Base-by-base conservation (phyloP, 129 eudicot genomes). In the Centrapalus pauciflorus region DNA sequence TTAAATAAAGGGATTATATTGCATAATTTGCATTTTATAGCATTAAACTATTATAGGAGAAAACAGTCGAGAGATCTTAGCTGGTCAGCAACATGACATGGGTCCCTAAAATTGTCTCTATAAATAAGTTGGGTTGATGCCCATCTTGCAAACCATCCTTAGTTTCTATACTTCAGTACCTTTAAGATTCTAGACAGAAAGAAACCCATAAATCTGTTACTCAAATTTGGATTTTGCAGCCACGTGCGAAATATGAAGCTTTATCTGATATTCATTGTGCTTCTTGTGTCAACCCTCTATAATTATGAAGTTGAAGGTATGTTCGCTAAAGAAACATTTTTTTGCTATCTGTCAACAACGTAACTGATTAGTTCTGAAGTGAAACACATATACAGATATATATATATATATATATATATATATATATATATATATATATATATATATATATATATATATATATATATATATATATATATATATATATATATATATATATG, bases 301-400 rank as follows among this genome's bases (percentile, higher is more conserved):
- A 24, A 16, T 32, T 78, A 61, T 65, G 78, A 70, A 69, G 81
- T 72, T 70, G 78, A 75, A 59, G 96, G 96, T 84, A 84, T 64
- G 61, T 57, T 51, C 20, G 4, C 54, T 11, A 3, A 1, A 21
- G 19, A n/a, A 54, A 32, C 34, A 11, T 26, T 23, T 8, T 54
- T 5, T 5, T 7, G 14, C 9, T 8, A 12, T 33, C 20, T 6
- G 4, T 33, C 33, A 43, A 14, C 43, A 69, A 13, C 24, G 16
- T 48, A 48, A 48, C n/a, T n/a, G n/a, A n/a, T 7, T 10, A 10
- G 19, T 48, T 48, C 1, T 0, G 25, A 24, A 48, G 16, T 17
- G 54, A 16, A 40, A 48, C 19, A 48, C 2, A 48, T 1, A 48
- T n/a, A n/a, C n/a, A n/a, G n/a, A n/a, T n/a, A n/a, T n/a, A n/a